Conservation (phyloP, 768 basidiomycete species). For the Serendipita vermifera region DNA sequence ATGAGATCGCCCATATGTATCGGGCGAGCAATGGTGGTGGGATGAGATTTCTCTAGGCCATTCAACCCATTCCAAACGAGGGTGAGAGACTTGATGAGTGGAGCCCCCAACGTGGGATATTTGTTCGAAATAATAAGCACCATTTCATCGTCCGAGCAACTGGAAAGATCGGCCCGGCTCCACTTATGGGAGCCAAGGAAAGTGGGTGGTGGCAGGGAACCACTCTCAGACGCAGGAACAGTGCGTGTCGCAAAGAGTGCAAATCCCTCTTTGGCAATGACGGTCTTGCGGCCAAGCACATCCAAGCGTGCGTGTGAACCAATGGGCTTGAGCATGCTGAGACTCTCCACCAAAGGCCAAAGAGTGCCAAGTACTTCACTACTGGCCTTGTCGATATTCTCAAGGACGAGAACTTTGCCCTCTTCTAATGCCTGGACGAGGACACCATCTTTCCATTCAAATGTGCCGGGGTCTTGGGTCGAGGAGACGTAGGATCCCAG, state of each 20-base stretch:
- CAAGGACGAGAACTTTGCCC: constrained; percentile 85
- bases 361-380: constrained; percentile 80
- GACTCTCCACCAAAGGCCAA: constrained; percentile 61
- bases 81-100: constrained; percentile 40
- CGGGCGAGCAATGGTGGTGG: constrained; percentile 37
- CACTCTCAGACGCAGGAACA: constrained; percentile 33
- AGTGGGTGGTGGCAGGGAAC: constrained; percentile 39
- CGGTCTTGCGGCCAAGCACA: constrained; percentile 58
- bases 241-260: constrained; percentile 85
- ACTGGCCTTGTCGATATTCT: constrained; percentile 85
- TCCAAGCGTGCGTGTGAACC: constrained; percentile 57
- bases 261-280: constrained; percentile 69
- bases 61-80: constrained; percentile 55
- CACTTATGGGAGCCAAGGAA: constrained; percentile 87
- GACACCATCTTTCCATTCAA: constrained; percentile 94
- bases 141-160: constrained; percentile 57
- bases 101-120: constrained; percentile 48
- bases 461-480: constrained; percentile 63
- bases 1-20: constrained; percentile 70
- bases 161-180: constrained; percentile 47
- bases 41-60: constrained; percentile 28
- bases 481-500: constrained; percentile 92
- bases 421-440: constrained; percentile 79
- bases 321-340: constrained; percentile 57
- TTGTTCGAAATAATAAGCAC: constrained; percentile 50